Percentiles rank a stretch among this genome's conserved stretches.
Evolutionary conservation across 345 rosid species (phyloP).

Genomic region (Laguncularia racemosa): DNA sequence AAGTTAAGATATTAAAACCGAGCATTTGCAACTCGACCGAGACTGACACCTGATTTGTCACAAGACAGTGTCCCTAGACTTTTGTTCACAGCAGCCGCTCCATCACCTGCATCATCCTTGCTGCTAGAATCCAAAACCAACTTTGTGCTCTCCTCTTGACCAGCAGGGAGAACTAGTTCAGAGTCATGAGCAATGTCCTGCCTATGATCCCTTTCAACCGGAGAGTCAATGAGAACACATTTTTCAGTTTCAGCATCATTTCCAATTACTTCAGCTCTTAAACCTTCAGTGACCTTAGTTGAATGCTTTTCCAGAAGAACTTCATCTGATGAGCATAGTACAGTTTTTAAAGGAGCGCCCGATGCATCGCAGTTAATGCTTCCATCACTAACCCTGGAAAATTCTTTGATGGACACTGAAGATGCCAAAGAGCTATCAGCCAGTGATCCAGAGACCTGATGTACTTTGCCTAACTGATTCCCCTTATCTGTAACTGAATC

Average conservation of each 20-base stretch:
- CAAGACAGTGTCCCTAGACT: background rate
- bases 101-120: background rate
- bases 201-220: background rate
- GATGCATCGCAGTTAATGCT: too few relatives aligned
- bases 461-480: too few relatives aligned
- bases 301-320: background rate
- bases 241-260: background rate
- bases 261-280: background rate
- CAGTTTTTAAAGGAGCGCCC: background rate
- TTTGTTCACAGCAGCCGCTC: background rate
- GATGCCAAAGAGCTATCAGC: too few relatives aligned
- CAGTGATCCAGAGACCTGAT: too few relatives aligned
- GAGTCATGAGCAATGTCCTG: background rate
- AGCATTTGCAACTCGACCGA: too few relatives aligned
- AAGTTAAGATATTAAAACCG: too few relatives aligned
- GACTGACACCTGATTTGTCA: too few relatives aligned
- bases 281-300: background rate
- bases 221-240: background rate
- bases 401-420: too few relatives aligned
- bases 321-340: background rate
- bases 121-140: background rate
- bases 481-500: too few relatives aligned
- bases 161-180: background rate
- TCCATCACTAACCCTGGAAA: too few relatives aligned
- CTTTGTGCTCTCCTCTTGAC: slow-evolving; percentile 7